Base-by-base conservation (phyloP, 2,329 filamentous ascomycete species). In the Thielaviopsis euricoi region DNA sequence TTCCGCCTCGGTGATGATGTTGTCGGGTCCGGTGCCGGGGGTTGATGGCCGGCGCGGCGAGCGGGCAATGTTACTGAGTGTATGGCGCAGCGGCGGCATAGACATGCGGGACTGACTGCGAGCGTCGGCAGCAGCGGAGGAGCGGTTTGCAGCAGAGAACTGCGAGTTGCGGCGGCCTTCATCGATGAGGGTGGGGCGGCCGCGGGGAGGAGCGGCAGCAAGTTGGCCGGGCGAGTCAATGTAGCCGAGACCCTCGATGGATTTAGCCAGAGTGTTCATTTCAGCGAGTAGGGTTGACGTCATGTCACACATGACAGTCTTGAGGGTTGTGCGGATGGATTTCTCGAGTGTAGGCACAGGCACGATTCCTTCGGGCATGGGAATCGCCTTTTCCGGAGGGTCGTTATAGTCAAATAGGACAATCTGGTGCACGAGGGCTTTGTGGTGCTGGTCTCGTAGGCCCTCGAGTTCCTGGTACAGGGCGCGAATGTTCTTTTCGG, bases 271-370 rank as follows among this genome's bases (percentile, higher is more conserved):
- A 1, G 80, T 81, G 29, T 83, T 86, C 77, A 91, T 82, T 69
- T 89, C 86, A 21, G 85, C 85, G 22, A 91, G 73, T 52, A 91
- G 69, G 56, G 87, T 67, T 13, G 85, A 85, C 3, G 86, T 87
- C 58, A 90, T 79, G 67, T 89, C 84, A 66, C 86, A 89, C 79
- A 91, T 83, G 65, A 87, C 77, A 0, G 85, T 87, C 70, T 87
- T 88, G 68, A 90, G 83, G 1, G 89, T 93, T 21, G 52, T 52
- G 9, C 43, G 29, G 1, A 89, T 93, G 52, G 83, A 86, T 26
- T 81, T 74, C 58, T 83, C 77, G 21, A 74, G 73, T 0, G 84
- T 80, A 17, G 89, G 89, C 25, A 95, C 79, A 46, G 81, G 76
- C 52, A 84, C 74, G 48, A 93, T 78, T 53, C 83, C 86, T 63